These are phyloP conservation scores for Bothriochloa decipiens DNA, from an alignment of 176 grass and related monocot species.

Conservation along the genomic window DNA sequence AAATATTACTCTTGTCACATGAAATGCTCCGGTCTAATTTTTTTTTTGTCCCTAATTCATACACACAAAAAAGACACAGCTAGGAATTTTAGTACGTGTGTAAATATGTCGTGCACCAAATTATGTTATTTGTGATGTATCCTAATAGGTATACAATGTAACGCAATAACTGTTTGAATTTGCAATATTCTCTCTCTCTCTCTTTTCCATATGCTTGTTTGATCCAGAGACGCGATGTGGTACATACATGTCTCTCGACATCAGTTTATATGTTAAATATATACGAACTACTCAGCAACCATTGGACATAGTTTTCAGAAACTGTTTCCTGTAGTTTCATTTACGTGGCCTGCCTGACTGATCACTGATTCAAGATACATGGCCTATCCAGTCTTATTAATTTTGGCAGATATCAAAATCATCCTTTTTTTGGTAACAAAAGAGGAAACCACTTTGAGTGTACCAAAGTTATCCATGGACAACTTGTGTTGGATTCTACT, in stretches of 20 bases:
- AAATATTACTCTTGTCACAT: background rate
- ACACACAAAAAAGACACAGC: background rate
- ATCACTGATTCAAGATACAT: background rate
- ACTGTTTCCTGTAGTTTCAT: background rate
- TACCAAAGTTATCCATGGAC: background rate
- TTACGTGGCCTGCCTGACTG: background rate
- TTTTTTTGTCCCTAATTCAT: background rate
- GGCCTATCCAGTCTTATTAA: background rate
- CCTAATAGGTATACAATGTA: background rate
- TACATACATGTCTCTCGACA: background rate
- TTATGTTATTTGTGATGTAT: background rate
- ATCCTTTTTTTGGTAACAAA: background rate
- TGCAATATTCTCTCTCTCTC: background rate
- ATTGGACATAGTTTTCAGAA: background rate
- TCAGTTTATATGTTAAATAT: background rate
- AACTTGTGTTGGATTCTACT: background rate
- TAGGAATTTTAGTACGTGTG: background rate
- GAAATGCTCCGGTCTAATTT: background rate
- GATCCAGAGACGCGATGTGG: background rate
- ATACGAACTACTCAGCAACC: background rate
- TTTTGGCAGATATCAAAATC: background rate
- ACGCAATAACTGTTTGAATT: no score
- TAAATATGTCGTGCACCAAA: background rate
- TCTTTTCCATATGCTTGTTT: background rate
- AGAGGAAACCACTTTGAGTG: background rate